phyloP scores from a whole-genome alignment of 2,329 filamentous ascomycete species.

The Microsporum canis region DNA sequence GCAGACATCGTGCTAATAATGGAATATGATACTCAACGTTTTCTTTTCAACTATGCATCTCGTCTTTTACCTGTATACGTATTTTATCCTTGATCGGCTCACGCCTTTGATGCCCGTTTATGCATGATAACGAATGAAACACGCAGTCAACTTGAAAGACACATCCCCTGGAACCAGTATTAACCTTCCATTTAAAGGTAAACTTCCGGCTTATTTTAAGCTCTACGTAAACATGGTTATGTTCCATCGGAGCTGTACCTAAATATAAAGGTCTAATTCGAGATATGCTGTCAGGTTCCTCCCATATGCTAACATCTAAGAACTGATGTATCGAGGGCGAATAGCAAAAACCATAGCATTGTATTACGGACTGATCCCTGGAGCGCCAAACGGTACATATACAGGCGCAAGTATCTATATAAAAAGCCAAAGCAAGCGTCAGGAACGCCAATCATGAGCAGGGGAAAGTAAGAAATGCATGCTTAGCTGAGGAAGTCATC shows the following conservation, averaged over 20 bases:
- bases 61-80: neutral
- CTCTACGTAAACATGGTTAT: neutral
- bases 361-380: neutral
- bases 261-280: neutral
- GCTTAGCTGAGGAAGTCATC: neutral
- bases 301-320: neutral
- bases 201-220: neutral
- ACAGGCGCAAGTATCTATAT: neutral
- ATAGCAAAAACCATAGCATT: neutral
- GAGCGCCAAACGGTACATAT: neutral
- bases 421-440: neutral
- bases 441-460: neutral
- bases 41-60: neutral
- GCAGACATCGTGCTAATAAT: neutral
- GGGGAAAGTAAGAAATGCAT: neutral
- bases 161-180: neutral
- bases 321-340: neutral
- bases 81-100: neutral
- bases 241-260: neutral
- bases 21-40: neutral
- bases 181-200: neutral
- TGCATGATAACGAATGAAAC: neutral
- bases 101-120: neutral
- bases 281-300: neutral
- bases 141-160: neutral